Conservation (phyloP, 192 early-diverging fungal species). For the Podila epicladia region DNA sequence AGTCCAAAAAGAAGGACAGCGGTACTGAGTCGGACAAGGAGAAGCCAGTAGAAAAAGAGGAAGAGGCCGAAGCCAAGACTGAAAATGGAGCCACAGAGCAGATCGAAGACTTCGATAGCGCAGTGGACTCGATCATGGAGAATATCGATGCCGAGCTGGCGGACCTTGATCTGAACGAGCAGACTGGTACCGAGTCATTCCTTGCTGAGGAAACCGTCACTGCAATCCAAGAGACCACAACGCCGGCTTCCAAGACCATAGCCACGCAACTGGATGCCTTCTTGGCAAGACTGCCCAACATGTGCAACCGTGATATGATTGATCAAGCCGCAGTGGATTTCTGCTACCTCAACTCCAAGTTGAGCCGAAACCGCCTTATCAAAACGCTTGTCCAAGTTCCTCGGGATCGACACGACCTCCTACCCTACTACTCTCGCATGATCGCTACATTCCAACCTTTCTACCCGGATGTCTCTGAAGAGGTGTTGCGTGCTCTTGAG, state of each 20-base stretch:
- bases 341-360: slow-evolving; percentile 89
- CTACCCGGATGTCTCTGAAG: slow-evolving; percentile 86
- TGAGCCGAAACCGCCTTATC: slow-evolving; percentile 79
- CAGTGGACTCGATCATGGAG: slow-evolving; percentile 26
- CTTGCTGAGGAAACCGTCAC: slow-evolving; percentile 30
- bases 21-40: slow-evolving; percentile 24
- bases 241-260: slow-evolving; percentile 35
- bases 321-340: slow-evolving; percentile 94
- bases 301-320: slow-evolving; percentile 85
- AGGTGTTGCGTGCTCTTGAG: slow-evolving; percentile 77
- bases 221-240: slow-evolving; percentile 5
- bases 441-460: slow-evolving; percentile 88
- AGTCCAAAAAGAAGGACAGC: slow-evolving; percentile 51
- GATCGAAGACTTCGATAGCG: slow-evolving; percentile 32
- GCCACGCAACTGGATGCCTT: slow-evolving; percentile 71
- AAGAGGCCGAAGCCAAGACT: slow-evolving; percentile 14
- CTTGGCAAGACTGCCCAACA: slow-evolving; percentile 74
- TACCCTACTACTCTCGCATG: slow-evolving; percentile 93
- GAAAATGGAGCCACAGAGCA: slow-evolving; percentile 33
- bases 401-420: slow-evolving; percentile 80
- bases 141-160: slow-evolving; percentile 35
- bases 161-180: slow-evolving; percentile 29
- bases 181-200: slow-evolving; percentile 33
- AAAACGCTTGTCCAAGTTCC: slow-evolving; percentile 82
- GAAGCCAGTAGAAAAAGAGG: slow-evolving; percentile 56